A percentile compares a stretch with the other conserved stretches of the same genome.
Evolutionary conservation across 2,329 filamentous ascomycete species (phyloP).

Genomic region (Knufia fluminis): DNA sequence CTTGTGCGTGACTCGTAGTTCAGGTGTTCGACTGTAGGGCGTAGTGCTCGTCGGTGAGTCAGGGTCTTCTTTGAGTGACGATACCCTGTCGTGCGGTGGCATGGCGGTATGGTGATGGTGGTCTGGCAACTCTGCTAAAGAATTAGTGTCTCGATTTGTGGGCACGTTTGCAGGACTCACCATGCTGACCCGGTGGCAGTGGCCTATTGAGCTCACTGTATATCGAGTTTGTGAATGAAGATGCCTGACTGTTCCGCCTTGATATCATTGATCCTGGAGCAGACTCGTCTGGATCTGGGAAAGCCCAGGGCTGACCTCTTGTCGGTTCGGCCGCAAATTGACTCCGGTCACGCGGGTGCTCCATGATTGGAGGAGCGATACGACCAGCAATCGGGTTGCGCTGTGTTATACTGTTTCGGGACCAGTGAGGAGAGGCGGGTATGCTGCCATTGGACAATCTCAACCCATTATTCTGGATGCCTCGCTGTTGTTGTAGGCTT

Average conservation of each 20-base stretch:
- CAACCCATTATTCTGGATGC: constrained; percentile 31
- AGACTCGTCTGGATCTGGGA: constrained; percentile 39
- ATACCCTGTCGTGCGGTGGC: constrained; percentile 39
- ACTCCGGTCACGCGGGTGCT: constrained; percentile 41
- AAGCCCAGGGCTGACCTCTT: constrained; percentile 42
- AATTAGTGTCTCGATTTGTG: neutral
- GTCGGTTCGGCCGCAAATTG: constrained; percentile 43
- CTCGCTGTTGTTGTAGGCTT: constrained; percentile 34
- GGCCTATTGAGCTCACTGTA: constrained; percentile 47
- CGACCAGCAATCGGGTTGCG: constrained; percentile 34
- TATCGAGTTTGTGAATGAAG: constrained; percentile 34
- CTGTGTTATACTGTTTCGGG: constrained; percentile 24
- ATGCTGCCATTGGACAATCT: constrained; percentile 29
- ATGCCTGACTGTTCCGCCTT: constrained; percentile 2
- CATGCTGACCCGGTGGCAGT: constrained; percentile 39
- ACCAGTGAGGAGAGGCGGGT: constrained; percentile 33
- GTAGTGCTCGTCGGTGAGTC: constrained; percentile 34
- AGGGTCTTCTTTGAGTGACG: constrained; percentile 37
- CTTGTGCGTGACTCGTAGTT: constrained; percentile 42
- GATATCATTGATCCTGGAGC: constrained; percentile 15
- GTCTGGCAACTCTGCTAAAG: constrained; percentile 29
- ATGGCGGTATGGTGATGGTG: constrained; percentile 9
- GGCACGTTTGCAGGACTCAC: constrained; percentile 26
- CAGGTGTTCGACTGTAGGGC: constrained; percentile 42
- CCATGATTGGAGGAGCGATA: constrained; percentile 40